phyloP scores from a whole-genome alignment of 2,329 filamentous ascomycete species.

The Alternaria sp. region DNA sequence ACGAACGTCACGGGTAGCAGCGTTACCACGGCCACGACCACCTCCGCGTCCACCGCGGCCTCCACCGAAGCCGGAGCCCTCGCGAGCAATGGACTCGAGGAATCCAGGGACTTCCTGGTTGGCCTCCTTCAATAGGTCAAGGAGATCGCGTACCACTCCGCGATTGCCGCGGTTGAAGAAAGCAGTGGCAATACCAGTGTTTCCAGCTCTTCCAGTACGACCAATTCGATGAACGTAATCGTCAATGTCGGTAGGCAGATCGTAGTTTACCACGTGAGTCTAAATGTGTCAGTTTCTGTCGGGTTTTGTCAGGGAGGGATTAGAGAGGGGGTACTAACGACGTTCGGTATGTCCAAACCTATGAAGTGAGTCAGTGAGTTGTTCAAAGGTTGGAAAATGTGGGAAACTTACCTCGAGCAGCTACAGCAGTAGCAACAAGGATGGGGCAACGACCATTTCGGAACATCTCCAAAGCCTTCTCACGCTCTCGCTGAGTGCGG shows the following conservation, averaged over 20 bases:
- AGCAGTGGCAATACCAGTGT: slow-evolving; percentile 96
- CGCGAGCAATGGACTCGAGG: slow-evolving; percentile 96
- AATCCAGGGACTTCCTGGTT: slow-evolving; percentile 96
- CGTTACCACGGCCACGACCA: slow-evolving; percentile 74
- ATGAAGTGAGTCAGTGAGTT: neutral
- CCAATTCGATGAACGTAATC: slow-evolving; percentile 99
- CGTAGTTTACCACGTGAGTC: slow-evolving; percentile 98
- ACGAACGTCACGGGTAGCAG: slow-evolving; percentile 87
- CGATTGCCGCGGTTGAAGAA: slow-evolving; percentile 99
- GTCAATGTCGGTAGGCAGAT: slow-evolving; percentile 97
- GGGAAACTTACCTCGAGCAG: slow-evolving; percentile 65
- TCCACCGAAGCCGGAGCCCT: slow-evolving; percentile 83
- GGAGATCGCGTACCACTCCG: slow-evolving; percentile 92
- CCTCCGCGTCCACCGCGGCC: slow-evolving; percentile 72
- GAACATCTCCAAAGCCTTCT: slow-evolving; percentile 97
- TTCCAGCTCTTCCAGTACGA: slow-evolving; percentile 99
- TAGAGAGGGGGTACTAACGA: slow-evolving; percentile 50
- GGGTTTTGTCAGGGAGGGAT: neutral
- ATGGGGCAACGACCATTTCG: slow-evolving; percentile 94
- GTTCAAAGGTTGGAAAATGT: neutral
- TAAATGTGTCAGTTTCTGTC: neutral
- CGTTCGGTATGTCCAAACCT: slow-evolving; percentile 90
- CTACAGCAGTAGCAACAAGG: slow-evolving; percentile 94
- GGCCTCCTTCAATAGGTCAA: slow-evolving; percentile 98
- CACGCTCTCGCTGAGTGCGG: slow-evolving; percentile 97